Conservation (phyloP, 2,329 filamentous ascomycete genomes). For the Colletotrichum sp. region DNA sequence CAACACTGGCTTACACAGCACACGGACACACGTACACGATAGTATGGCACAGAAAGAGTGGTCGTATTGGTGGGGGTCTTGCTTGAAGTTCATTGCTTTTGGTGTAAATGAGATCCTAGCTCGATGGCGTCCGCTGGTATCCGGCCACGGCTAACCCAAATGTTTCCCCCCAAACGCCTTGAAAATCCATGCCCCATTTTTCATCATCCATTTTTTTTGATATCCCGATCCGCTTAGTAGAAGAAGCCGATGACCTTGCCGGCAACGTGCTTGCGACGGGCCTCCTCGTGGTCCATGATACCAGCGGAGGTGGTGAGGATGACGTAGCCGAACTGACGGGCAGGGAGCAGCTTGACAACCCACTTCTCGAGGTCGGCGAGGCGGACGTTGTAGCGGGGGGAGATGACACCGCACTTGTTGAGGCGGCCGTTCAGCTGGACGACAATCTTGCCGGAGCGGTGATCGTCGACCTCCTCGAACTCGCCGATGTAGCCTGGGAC, state of each 20-base stretch:
- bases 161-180: conserved; percentile 41
- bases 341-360: conserved; percentile 98
- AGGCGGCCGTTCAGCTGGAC: conserved; percentile 98
- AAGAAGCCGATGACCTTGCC: conserved; percentile 99
- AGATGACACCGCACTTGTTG: conserved; percentile 99
- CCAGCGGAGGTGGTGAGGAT: conserved; percentile 80
- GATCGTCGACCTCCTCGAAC: conserved; percentile 99
- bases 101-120: conserved; percentile 36
- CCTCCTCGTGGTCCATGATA: conserved; percentile 99
- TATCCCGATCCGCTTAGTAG: conserved; percentile 68
- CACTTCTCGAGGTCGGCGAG: conserved; percentile 99
- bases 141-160: conserved; percentile 35
- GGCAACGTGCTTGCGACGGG: conserved; percentile 82
- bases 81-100: conserved; percentile 33
- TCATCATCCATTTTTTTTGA: conserved; percentile 10
- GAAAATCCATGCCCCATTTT: conserved; percentile 36
- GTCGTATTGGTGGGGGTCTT: conserved; percentile 20
- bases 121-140: conserved; percentile 35
- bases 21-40: background rate
- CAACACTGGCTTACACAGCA: background rate
- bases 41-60: background rate
- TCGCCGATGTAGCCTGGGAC: conserved; percentile 89
- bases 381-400: conserved; percentile 98
- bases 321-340: conserved; percentile 99
- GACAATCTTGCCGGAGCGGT: conserved; percentile 99